Percentiles rank a stretch among this genome's conserved stretches.
phyloP scores from a whole-genome alignment of 2,329 filamentous ascomycete species.

The Aspergillus tanneri region DNA sequence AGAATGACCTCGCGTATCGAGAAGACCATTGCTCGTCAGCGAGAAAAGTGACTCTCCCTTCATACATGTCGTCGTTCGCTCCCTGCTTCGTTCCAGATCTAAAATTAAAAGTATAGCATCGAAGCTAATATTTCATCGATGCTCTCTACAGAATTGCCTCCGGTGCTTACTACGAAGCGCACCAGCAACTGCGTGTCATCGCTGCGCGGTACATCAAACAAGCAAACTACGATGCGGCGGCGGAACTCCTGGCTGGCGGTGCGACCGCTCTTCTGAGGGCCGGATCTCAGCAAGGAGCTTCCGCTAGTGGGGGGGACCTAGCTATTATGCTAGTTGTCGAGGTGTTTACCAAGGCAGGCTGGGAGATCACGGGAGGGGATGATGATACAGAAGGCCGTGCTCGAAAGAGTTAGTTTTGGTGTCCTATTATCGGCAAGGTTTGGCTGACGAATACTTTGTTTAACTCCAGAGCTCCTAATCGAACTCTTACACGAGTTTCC shows the following conservation, averaged over 20 bases:
- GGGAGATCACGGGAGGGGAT: slow-evolving; percentile 55
- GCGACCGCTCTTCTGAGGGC: slow-evolving; percentile 71
- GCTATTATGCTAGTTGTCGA: slow-evolving; percentile 83
- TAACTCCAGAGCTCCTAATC: slow-evolving; percentile 59
- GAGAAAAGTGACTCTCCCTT: slow-evolving; percentile 62
- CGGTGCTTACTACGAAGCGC: slow-evolving; percentile 95
- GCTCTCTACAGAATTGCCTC: slow-evolving; percentile 67
- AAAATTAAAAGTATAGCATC: not conserved
- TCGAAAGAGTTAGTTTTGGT: slow-evolving; percentile 49
- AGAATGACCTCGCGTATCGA: slow-evolving; percentile 55
- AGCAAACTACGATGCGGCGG: slow-evolving; percentile 77
- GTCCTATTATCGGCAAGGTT: not conserved
- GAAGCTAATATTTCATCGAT: slow-evolving; percentile 18
- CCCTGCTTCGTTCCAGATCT: not conserved
- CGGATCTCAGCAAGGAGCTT: slow-evolving; percentile 74
- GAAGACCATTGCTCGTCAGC: slow-evolving; percentile 71
- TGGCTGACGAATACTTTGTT: slow-evolving; percentile 9
- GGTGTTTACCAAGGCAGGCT: slow-evolving; percentile 82
- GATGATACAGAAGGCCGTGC: slow-evolving; percentile 66
- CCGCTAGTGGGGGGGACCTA: slow-evolving; percentile 87
- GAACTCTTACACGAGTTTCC: slow-evolving; percentile 79
- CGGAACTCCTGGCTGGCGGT: slow-evolving; percentile 82
- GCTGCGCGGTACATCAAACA: slow-evolving; percentile 91
- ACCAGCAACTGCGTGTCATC: slow-evolving; percentile 95
- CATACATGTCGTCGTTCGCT: not conserved